Base-by-base conservation (phyloP, 2,329 filamentous ascomycete genomes). In the Hirsutella thompsonii region DNA sequence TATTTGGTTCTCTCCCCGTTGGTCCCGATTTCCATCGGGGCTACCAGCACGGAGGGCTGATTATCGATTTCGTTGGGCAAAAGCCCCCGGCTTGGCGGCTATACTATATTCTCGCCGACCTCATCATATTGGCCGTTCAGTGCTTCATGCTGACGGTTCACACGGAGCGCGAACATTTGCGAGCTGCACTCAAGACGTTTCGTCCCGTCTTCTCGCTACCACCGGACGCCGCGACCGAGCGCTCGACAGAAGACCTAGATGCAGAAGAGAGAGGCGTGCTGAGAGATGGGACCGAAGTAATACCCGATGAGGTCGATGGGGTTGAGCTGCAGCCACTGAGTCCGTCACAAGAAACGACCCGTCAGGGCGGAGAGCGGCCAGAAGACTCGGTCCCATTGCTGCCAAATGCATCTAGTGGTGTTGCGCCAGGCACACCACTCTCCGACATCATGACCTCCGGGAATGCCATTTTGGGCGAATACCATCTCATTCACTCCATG, bases 1-100 rank as follows among this genome's bases (percentile, higher is more conserved):
- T 77, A 4, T 62, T 79, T 29, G 62, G 66, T n/a, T 57, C 70
- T 8, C 59, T 76, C 0, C 71, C 76, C 0, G 58, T 61, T 19
- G 76, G 74, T n/a, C 68, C 69, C 44, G 79, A 82, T 50, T 68
- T 72, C 30, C 69, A 75, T 44, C 66, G 76, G 40, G 79, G 78
- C 20, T 83, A 82, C 52, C 66, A 81, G 20, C 79, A 83, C 46
- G 79, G 79, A 20, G 79, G 79, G 28, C 63, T 82, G 39, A 66
- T 83, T 20, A 70, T 82, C 49, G 79, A 83, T 52, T 79, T 83
- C 48, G 67, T 83, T 48, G 79, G 79, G 13, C 79, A 83, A 55
- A 72, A 70, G 48, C 74, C 77, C 4, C 74, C 79, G 2, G 67
- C 69, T 2, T 78, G 74, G 20, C 68, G 68, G 46, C 50, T 74